phyloP scores from a whole-genome alignment of 768 basidiomycete species.

The Tricholomella constricta region DNA sequence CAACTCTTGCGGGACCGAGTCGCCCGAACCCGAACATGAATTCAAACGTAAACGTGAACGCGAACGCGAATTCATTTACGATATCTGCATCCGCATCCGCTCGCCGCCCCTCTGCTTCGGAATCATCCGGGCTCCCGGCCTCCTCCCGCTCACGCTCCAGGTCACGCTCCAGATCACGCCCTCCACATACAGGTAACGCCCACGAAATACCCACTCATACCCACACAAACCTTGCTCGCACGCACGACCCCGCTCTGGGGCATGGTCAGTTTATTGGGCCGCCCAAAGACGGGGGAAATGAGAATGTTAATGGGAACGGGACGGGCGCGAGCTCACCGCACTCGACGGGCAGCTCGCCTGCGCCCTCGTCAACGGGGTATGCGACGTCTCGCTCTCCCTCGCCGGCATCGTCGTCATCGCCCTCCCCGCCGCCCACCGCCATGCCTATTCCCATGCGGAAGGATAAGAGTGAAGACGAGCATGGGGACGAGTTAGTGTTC shows the following conservation, averaged over 20 bases:
- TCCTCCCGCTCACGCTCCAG: constrained; percentile 16
- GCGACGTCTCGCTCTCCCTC: constrained; percentile 53
- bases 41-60: no score
- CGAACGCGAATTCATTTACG: not conserved
- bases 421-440: constrained; percentile 34
- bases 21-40: no score
- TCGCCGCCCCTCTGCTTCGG: constrained; percentile 13
- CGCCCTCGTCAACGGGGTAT: constrained; percentile 60
- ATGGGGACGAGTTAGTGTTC: not conserved
- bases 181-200: not conserved
- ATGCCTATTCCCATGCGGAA: constrained; percentile 20
- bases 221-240: no score
- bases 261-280: constrained; percentile 3
- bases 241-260: no score
- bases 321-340: constrained; percentile 29
- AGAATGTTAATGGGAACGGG: not conserved
- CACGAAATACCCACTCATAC: constrained; percentile 6
- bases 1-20: not conserved
- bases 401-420: constrained; percentile 45
- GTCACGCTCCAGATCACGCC: constrained; percentile 15
- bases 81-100: constrained; percentile 23
- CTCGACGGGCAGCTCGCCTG: constrained; percentile 56
- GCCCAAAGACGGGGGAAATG: no score
- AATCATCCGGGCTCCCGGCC: not conserved
- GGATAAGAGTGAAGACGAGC: not conserved